Evolutionary conservation across 345 rosid genomes (phyloP).

Genomic region (Acer campestre): DNA sequence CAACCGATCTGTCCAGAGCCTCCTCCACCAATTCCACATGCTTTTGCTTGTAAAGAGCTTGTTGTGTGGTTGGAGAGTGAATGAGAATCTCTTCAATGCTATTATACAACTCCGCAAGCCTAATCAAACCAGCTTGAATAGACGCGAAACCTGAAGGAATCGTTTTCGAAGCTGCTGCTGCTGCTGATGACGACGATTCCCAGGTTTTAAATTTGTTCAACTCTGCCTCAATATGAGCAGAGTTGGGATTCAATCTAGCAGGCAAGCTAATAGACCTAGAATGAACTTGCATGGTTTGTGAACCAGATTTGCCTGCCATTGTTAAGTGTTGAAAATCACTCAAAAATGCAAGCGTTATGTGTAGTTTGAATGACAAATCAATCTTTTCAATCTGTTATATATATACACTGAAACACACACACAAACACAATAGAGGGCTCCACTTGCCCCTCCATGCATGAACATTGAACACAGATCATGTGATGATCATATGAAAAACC

Average conservation of each 20-base stretch:
- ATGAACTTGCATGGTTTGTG: constrained; percentile 29
- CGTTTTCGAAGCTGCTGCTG: no score
- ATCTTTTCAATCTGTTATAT: constrained; percentile 7
- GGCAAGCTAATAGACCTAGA: constrained; percentile 57
- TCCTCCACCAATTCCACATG: constrained; percentile 31
- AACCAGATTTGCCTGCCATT: constrained; percentile 21
- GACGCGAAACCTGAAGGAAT: background rate
- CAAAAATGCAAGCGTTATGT: background rate
- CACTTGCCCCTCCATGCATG: constrained; percentile 1
- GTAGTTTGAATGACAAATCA: constrained; percentile 9
- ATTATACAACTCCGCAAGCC: constrained; percentile 37
- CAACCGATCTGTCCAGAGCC: constrained; percentile 42
- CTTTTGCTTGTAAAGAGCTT: constrained; percentile 28
- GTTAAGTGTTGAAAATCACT: constrained; percentile 6
- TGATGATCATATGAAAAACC: constrained; percentile 34
- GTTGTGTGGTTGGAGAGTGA: constrained; percentile 33
- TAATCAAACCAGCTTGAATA: constrained; percentile 32
- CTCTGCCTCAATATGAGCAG: constrained; percentile 26
- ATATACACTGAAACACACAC: constrained; percentile 6
- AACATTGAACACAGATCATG: constrained; percentile 26
- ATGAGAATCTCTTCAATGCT: constrained; percentile 35
- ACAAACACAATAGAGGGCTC: constrained; percentile 12
- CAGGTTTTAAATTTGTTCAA: constrained; percentile 30
- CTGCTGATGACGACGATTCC: constrained; percentile 1
- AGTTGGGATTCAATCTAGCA: constrained; percentile 31